Evolutionary conservation across 257 asterid species (phyloP).

Genomic region (Solanum piurae): DNA sequence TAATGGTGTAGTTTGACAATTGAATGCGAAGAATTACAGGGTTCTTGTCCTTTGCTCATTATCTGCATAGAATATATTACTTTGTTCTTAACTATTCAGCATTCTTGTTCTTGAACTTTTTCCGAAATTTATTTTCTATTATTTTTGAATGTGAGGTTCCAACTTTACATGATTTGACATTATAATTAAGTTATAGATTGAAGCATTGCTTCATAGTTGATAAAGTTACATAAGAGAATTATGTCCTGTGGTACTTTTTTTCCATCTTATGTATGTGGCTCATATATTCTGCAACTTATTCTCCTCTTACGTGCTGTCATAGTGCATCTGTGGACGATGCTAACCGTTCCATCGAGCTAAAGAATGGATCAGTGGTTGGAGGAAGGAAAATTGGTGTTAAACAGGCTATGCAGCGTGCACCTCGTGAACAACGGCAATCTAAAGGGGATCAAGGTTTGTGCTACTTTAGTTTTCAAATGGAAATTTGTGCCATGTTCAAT

Average conservation of each 20-base stretch:
- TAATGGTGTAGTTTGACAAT: neutral
- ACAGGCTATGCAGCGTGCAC: conserved; percentile 76
- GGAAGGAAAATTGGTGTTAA: conserved; percentile 78
- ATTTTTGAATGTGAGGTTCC: neutral
- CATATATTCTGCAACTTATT: neutral
- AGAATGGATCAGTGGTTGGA: conserved; percentile 62
- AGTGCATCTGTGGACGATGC: conserved; percentile 89
- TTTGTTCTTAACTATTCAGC: neutral
- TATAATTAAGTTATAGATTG: neutral
- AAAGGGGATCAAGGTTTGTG: conserved; percentile 60
- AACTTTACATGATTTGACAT: neutral
- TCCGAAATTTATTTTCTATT: neutral
- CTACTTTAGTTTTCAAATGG: neutral
- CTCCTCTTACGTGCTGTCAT: neutral
- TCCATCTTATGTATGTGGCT: neutral
- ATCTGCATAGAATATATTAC: neutral
- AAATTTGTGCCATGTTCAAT: neutral
- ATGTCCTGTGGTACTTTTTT: neutral
- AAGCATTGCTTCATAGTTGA: neutral
- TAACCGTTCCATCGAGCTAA: conserved; percentile 70
- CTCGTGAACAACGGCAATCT: conserved; percentile 68
- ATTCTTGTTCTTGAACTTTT: neutral
- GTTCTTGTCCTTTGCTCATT: neutral
- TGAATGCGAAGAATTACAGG: neutral
- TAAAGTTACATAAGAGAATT: neutral